Evolutionary conservation across 75 land plant genomes (phyloP).

Genomic region (Sequoiadendron giganteum): DNA sequence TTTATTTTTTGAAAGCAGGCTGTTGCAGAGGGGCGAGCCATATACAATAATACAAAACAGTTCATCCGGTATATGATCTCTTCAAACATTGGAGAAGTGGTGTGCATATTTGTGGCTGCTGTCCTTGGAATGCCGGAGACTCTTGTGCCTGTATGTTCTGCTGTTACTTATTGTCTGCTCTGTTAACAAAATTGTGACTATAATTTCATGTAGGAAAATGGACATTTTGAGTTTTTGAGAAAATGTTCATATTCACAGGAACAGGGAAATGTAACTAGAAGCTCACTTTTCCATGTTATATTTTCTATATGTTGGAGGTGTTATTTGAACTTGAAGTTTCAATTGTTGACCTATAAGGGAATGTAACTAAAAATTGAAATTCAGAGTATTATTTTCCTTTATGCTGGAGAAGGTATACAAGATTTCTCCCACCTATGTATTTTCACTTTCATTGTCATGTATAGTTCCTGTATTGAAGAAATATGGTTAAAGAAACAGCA

Average conservation of each 20-base stretch:
- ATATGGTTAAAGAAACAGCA: not conserved
- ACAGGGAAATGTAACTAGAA: not conserved
- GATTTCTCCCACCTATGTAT: not conserved
- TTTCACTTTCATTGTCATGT: no score
- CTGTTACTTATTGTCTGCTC: not conserved
- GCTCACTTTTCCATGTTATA: not conserved
- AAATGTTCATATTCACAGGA: not conserved
- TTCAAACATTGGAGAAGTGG: constrained; percentile 99
- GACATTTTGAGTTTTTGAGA: not conserved
- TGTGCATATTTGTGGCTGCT: constrained; percentile 98
- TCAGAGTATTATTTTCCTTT: not conserved
- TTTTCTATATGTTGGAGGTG: not conserved
- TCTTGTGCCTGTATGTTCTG: constrained; percentile 78
- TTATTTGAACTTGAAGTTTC: not conserved
- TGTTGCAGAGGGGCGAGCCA: constrained; percentile 97
- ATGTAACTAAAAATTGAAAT: not conserved
- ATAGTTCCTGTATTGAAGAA: no score
- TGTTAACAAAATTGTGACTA: not conserved
- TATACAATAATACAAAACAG: constrained; percentile 97
- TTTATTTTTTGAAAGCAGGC: constrained; percentile 49
- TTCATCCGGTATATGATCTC: constrained; percentile 99
- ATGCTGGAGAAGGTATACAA: not conserved
- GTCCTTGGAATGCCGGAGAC: constrained; percentile 98
- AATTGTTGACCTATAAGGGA: not conserved
- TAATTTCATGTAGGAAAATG: not conserved